phyloP scores from a whole-genome alignment of 2,329 filamentous ascomycete genomes.

The Pezicula rhizophila region DNA sequence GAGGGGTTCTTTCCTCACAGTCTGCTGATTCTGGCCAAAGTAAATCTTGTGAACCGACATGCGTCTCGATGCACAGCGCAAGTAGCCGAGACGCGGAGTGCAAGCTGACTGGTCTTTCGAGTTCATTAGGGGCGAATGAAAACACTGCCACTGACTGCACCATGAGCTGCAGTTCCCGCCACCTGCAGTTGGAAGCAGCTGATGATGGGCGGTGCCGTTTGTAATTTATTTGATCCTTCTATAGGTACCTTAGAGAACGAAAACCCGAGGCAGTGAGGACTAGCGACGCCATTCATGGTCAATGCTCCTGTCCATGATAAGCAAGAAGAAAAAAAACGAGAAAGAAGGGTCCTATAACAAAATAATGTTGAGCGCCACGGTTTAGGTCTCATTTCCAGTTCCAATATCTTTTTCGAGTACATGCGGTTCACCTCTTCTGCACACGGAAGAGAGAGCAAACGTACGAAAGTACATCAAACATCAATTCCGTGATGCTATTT shows the following conservation, averaged over 20 bases:
- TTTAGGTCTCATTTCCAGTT: too few relatives aligned
- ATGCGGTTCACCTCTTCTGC: too few relatives aligned
- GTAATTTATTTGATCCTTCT: too few relatives aligned
- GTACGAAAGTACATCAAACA: too few relatives aligned
- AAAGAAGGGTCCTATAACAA: neutral
- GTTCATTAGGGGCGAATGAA: conserved; percentile 1
- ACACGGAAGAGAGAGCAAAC: too few relatives aligned
- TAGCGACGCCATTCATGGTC: neutral
- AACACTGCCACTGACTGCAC: conserved; percentile 11
- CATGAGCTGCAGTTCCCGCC: conserved; percentile 1
- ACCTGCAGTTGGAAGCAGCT: neutral
- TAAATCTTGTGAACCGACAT: neutral
- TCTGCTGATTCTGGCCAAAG: neutral
- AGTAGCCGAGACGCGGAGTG: conserved; percentile 1
- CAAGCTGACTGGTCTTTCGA: neutral
- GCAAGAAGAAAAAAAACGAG: neutral
- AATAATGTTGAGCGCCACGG: neutral
- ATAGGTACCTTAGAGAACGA: too few relatives aligned
- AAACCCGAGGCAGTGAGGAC: neutral
- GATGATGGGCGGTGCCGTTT: too few relatives aligned
- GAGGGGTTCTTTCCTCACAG: too few relatives aligned
- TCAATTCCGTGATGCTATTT: neutral
- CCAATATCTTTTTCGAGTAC: too few relatives aligned
- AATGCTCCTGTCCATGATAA: neutral
- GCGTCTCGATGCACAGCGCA: neutral